These are phyloP conservation scores for Jaenimonas drosophilae DNA, from an alignment of 208 protist species.

Conservation along the genomic window DNA sequence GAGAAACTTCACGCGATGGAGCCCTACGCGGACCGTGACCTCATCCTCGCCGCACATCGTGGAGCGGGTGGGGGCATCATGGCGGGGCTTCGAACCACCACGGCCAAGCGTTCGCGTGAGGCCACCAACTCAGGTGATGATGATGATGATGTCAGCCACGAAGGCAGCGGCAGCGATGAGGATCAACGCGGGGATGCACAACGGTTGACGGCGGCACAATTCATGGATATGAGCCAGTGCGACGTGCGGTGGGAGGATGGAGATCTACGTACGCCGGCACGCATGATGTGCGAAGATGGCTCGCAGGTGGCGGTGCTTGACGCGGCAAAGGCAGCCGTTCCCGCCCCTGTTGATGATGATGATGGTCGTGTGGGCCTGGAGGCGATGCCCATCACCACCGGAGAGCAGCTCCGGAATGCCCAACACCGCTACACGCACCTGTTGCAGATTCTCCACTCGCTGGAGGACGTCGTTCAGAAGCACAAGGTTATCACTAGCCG, in stretches of 20 bases:
- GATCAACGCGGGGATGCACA: no score
- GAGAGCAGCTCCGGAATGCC: constrained; percentile 9
- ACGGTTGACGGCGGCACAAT: no score
- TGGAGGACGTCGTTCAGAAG: no score
- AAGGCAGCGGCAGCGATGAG: no score
- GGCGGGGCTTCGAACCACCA: constrained; percentile 17
- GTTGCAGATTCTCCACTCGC: no score
- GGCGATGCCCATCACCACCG: constrained; percentile 11
- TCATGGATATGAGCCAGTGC: no score
- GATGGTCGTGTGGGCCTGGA: no score
- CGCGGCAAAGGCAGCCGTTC: neutral
- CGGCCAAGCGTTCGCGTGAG: constrained; percentile 5
- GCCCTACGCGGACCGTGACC: constrained; percentile 22
- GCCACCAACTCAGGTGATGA: constrained; percentile 6
- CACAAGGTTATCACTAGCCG: no score
- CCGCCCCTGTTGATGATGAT: neutral
- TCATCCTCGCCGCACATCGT: constrained; percentile 11
- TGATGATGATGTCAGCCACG: constrained; percentile 2
- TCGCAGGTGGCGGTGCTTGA: no score
- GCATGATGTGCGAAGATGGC: no score
- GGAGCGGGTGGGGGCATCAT: constrained; percentile 17
- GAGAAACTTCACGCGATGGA: constrained; percentile 17
- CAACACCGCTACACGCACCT: constrained; percentile 9
- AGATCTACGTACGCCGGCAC: no score
- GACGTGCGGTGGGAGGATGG: no score